Evolutionary conservation across 2,329 filamentous ascomycete species (phyloP), one percentile per base, ranked within the genome.

Genomic region (Colletotrichum euphorbiae): DNA sequence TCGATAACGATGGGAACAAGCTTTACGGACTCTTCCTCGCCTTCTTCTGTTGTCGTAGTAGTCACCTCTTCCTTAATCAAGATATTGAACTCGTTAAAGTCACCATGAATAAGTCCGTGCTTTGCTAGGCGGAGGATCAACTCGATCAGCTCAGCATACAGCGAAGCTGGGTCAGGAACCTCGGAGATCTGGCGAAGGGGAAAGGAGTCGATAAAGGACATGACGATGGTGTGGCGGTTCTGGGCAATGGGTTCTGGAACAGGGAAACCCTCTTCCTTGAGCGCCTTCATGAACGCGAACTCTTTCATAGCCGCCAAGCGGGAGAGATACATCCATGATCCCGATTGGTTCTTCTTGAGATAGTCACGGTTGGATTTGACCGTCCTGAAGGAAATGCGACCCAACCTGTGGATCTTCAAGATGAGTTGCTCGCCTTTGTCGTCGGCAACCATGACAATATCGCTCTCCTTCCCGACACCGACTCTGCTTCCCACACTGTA

Each of bases 81-180:
- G 71, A 99, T 95, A 78, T 99, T 99, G 85, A 99, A 99, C 79
- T 99, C 97, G 82, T 99, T 99, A 83, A 97, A 99, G 78, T 99
- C 96, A 70, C 96, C 96, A 77, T 99, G 96, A 70, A 99, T 99
- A 54, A 99, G 83, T 6, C 96, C 96, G 73, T 94, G 90, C 70
- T 89, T 89, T 6, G 96, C 95, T 45, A 99, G 85, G 31, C 90
- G 88, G 48, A 99, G 83, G 63, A 99, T 93, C 73, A 98, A 87
- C 46, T 89, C 86, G 75, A 99, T 97, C 38, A 99, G 83, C 69
- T 98, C 93, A n/a, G 90, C 90, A 77, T 99, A 99, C 6, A 99
- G 85, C n/a, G 82, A 82, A 3, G 93, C 92, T 0, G 95, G 93
- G 72, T 98, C 88, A 36, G 93, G 91, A 2, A 99, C 91, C 28